Percentiles rank a stretch among this genome's conserved stretches.
These are phyloP conservation scores for Ophiocordyceps camponoti-saundersi DNA, from an alignment of 2,329 filamentous ascomycete genomes.

Conservation along the genomic window DNA sequence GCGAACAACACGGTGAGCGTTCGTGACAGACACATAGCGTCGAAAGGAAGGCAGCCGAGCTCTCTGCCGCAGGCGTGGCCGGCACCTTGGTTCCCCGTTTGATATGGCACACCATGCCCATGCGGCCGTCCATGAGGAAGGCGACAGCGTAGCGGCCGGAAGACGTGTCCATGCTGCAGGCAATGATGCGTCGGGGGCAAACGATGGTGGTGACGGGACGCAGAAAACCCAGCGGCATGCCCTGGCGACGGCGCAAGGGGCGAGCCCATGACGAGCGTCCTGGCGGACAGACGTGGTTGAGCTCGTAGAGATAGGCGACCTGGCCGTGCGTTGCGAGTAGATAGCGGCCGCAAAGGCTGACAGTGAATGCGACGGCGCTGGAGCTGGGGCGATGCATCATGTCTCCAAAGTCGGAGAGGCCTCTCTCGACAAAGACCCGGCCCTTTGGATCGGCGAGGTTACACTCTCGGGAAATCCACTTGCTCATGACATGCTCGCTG, in stretches of 20 bases:
- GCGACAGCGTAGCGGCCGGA: constrained; percentile 36
- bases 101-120: constrained; percentile 44
- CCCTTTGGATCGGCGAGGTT: constrained; percentile 5
- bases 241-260: constrained; percentile 8
- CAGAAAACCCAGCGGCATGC: constrained; percentile 12
- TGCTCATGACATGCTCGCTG: constrained; percentile 20
- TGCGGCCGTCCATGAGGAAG: constrained; percentile 39
- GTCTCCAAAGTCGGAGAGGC: constrained; percentile 18
- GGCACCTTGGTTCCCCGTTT: constrained; percentile 6
- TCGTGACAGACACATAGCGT: constrained; percentile 9
- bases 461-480: constrained; percentile 23
- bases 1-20: constrained; percentile 5
- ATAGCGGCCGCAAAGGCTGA: constrained; percentile 41
- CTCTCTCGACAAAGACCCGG: constrained; percentile 14
- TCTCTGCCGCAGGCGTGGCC: constrained; percentile 2
- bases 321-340: constrained; percentile 35
- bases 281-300: constrained; percentile 17
- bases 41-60: constrained; percentile 1
- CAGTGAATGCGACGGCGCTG: constrained; percentile 22
- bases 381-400: constrained; percentile 8
- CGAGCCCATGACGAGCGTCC: constrained; percentile 9
- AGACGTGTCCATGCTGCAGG: constrained; percentile 46
- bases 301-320: constrained; percentile 37
- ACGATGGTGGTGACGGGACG: constrained; percentile 32
- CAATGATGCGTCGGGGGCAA: constrained; percentile 39